Percentiles rank a stretch among this genome's conserved stretches.
Evolutionary conservation across 2,329 filamentous ascomycete genomes (phyloP).

Genomic region (Calonectria naviculata): DNA sequence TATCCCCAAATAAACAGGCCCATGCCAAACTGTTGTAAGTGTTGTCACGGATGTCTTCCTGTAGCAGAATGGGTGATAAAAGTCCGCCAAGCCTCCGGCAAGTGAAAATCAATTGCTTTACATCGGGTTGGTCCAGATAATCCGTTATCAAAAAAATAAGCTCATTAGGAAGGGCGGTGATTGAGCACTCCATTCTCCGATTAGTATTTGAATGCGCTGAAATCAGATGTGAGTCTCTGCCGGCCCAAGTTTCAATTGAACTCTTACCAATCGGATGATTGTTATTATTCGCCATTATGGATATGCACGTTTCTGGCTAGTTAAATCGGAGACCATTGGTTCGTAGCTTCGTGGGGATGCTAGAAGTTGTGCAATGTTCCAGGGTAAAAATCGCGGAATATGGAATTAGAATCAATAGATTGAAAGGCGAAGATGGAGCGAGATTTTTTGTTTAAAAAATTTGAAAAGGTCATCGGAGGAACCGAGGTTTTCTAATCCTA

Average conservation of each 20-base stretch:
- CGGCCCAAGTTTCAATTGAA: neutral
- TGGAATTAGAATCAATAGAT: neutral
- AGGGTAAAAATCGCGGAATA: neutral
- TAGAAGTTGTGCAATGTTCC: neutral
- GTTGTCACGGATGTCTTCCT: neutral
- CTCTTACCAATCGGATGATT: neutral
- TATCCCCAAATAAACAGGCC: slow-evolving; percentile 14
- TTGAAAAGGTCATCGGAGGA: neutral
- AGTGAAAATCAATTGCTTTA: neutral
- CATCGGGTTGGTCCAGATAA: neutral
- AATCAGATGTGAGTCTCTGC: neutral
- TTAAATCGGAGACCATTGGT: neutral
- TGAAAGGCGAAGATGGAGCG: neutral
- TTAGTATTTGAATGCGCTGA: neutral
- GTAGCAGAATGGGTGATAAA: neutral
- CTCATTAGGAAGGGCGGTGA: neutral
- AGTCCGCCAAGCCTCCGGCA: neutral
- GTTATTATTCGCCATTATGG: neutral
- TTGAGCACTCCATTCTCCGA: neutral
- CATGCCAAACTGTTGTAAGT: slow-evolving; percentile 14
- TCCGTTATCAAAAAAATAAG: neutral
- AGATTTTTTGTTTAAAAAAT: neutral
- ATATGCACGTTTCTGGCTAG: neutral
- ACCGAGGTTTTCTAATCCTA: neutral
- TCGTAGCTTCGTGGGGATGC: neutral